Percentiles rank a stretch among this genome's conserved stretches.
phyloP scores from a whole-genome alignment of 768 basidiomycete species.

The Obba rivulosa region DNA sequence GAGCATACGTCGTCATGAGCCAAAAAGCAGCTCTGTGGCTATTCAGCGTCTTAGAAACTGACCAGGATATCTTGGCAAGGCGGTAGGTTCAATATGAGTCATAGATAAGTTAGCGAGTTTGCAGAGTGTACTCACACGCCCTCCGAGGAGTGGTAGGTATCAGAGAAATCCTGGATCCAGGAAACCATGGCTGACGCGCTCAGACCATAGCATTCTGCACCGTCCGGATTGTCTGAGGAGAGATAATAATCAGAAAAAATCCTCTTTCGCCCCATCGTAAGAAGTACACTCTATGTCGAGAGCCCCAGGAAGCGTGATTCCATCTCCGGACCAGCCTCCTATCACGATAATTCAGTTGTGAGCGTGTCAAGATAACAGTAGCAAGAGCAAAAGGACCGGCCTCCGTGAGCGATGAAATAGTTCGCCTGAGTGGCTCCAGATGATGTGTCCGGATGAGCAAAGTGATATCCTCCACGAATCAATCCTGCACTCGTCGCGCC shows the following conservation, averaged over 20 bases:
- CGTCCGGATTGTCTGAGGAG: slow-evolving; percentile 43
- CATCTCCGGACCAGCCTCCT: slow-evolving; percentile 53
- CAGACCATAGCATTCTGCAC: slow-evolving; percentile 50
- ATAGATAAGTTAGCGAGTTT: too few species aligned
- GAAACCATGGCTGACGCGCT: slow-evolving; percentile 51
- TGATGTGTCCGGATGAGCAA: slow-evolving; percentile 48
- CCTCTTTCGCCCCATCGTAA: too few species aligned
- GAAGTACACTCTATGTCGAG: slow-evolving; percentile 56
- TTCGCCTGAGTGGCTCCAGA: slow-evolving; percentile 55
- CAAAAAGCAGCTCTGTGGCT: neutral
- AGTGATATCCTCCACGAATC: slow-evolving; percentile 59
- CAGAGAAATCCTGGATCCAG: slow-evolving; percentile 59
- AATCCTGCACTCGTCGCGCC: slow-evolving; percentile 52
- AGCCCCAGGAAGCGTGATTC: slow-evolving; percentile 57
- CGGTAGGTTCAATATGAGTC: neutral
- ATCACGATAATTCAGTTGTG: neutral
- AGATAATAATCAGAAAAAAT: neutral
- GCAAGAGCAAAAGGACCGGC: slow-evolving; percentile 18
- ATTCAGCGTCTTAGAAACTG: too few species aligned
- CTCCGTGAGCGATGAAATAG: slow-evolving; percentile 55
- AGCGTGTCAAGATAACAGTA: neutral
- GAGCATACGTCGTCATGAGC: neutral
- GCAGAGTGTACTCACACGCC: slow-evolving; percentile 32
- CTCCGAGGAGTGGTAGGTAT: slow-evolving; percentile 47
- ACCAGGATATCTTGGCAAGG: slow-evolving; percentile 36